Evolutionary conservation across 2,329 filamentous ascomycete species (phyloP).

Genomic region (Rutstroemia sydowiana): DNA sequence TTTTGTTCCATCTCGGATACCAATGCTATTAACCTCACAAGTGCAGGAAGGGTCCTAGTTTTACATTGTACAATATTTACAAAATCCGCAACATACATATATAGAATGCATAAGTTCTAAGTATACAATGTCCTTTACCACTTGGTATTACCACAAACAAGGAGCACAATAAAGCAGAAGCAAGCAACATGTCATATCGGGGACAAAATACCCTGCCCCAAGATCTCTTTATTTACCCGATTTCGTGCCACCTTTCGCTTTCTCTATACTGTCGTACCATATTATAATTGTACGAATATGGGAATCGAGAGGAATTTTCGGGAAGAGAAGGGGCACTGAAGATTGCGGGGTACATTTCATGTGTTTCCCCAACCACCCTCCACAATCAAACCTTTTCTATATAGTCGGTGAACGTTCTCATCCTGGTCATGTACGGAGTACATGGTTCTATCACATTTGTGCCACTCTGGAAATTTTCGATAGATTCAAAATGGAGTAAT

Average conservation of each 20-base stretch:
- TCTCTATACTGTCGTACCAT: not conserved
- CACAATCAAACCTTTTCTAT: not conserved
- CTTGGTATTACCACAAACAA: too few relatives aligned
- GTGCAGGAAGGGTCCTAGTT: not conserved
- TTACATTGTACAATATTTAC: too few relatives aligned
- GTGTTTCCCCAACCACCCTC: slow-evolving; percentile 1
- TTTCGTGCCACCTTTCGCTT: not conserved
- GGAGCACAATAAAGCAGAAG: too few relatives aligned
- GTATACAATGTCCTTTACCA: too few relatives aligned
- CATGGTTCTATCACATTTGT: not conserved
- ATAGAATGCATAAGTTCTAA: too few relatives aligned
- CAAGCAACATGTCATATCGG: not conserved
- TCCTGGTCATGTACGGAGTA: not conserved
- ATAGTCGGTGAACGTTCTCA: slow-evolving; percentile 8
- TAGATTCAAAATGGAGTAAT: too few relatives aligned
- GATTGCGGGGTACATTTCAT: slow-evolving; percentile 10
- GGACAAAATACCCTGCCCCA: not conserved
- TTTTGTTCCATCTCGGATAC: not conserved
- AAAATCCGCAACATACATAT: too few relatives aligned
- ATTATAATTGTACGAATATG: not conserved
- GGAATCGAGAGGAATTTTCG: slow-evolving; percentile 1
- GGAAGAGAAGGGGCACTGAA: slow-evolving; percentile 3
- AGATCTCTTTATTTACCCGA: not conserved
- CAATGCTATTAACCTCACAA: not conserved
- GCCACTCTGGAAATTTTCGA: not conserved